Evolutionary conservation across 352 stramenopile genomes (phyloP), one percentile per base, ranked within the genome.

Genomic region (Labyrinthula sp.): DNA sequence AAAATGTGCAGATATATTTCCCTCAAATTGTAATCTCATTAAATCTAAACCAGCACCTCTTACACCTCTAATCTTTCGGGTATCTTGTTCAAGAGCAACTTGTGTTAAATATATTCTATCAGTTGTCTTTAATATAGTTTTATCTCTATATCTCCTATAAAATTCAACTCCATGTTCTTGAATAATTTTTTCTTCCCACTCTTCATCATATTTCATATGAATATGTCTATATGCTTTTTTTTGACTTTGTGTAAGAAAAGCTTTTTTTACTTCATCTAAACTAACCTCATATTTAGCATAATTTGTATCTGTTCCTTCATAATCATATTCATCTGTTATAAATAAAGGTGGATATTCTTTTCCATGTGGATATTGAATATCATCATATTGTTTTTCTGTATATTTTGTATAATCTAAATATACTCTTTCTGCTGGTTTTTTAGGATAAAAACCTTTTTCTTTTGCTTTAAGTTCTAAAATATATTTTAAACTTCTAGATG

Each of bases 201-300:
- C 23, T 22, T 52, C 43, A 22, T 52, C 43, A 35, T 52, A 52
- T 23, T 29, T 23, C 17, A 52, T 29, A 28, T 52, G 43, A 14
- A 52, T n/a, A 22, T 52, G 7, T 6, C 43, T 9, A 18, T 21
- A 52, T 12, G 43, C 31, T n/a, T n/a, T n/a, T n/a, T n/a, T n/a
- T n/a, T n/a, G n/a, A n/a, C n/a, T n/a, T n/a, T n/a, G n/a, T 15
- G 4, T 14, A 15, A 52, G 21, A 3, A 2, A 22, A n/a, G 43
- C 43, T 5, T 50, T 9, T 28, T 52, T 30, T 12, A 1, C 15
- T 6, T 45, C 22, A 24, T 35, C 40, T n/a, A 14, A 26, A n/a
- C 10, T 21, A 5, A 33, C 34, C 17, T 47, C 34, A 17, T 9
- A 36, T 28, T 52, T 31, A 21, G 23, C 14, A 31, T 45, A 45